Evolutionary conservation across 345 rosid species (phyloP), one percentile per base, ranked within the genome.

Genomic region (Salix viminalis): DNA sequence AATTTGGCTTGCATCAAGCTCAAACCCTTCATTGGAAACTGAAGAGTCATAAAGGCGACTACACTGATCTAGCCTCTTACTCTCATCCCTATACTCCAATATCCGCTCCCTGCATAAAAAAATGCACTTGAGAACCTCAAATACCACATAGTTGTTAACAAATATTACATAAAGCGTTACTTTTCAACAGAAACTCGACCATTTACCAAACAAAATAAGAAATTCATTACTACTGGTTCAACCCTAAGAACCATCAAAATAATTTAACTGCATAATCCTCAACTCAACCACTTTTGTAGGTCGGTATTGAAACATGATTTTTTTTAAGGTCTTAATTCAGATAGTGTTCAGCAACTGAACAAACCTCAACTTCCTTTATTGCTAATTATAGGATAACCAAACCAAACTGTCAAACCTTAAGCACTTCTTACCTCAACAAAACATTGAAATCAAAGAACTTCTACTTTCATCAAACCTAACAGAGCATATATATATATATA

Each of bases 41-140:
- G 98, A 93, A 72, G 99, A 96, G 87, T 96, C 97, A 44, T 89
- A 93, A 34, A 93, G 95, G n/a, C 99, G 95, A 83, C 87, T 84
- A 82, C 98, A 92, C 71, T 92, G 97, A 79, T 96, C 97, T 68
- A 96, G 86, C 84, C 92, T 87, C 89, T 91, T 95, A 85, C 99
- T 93, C 72, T 93, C 97, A 81, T 89, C 95, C 85, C 96, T 91
- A 75, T 87, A 79, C 78, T 90, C 97, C 85, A 96, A 77, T 69
- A 91, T 76, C 88, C 84, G 88, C 85, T 85, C 97, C 91, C 99
- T 93, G 77, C 66, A 83, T 15, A 70, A 56, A 73, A 54, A 68
- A 46, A 46, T 46, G 65, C 75, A 82, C 19, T 24, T 21, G 3
- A 50, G 67, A 54, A 65, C 62, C 76, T 71, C 58, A 65, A 65